Base-by-base conservation (phyloP, 352 stramenopile genomes). In the Phytopythium mirpurense region DNA sequence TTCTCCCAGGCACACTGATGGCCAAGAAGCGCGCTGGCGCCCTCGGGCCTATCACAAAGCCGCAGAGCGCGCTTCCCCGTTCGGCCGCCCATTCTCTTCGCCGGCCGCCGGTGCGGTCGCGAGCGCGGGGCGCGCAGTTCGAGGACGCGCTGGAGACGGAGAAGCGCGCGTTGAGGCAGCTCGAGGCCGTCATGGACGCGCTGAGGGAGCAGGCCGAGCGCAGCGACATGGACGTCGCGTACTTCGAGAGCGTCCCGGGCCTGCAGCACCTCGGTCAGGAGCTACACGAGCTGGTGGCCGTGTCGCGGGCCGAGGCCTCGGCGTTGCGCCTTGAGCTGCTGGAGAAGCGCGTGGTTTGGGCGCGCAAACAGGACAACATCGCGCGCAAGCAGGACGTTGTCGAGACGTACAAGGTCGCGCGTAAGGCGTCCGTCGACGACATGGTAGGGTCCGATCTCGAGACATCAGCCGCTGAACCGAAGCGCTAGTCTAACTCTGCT, bases 181-280 rank as follows among this genome's bases (percentile, higher is more conserved):
- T 90, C 31, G 71, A 70, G 3, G 14, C 83, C 5, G 41, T 70
- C 0, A 65, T 91, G 26, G 73, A 90, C 29, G 54, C 54, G 1
- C 45, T 90, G 29, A 69, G 75, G 9, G 78, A 93, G 38, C 72
- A 89, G 43, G 87, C 75, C 11, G 81, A 91, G 52, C 72, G 78
- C 21, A 87, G 88, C 46, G 66, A 79, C 40, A 91, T 91, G 81
- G 78, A 91, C 51, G 53, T 88, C 11, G 81, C 81, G 21, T 87
- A 84, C 38, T 87, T 88, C 32, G 81, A 91, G 55, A 91, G 74
- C 48, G 72, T 86, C 38, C 56, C 65, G 0, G 72, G 81, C 19
- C 57, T 89, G 14, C 76, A 87, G 57, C 61, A 73, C 6, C 86
- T 75, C 26, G 57, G 62, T 3, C 53, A 72, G 27, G 76, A 89